These are phyloP conservation scores for Lactarius hatsudake DNA, from an alignment of 768 basidiomycete species.

Conservation along the genomic window DNA sequence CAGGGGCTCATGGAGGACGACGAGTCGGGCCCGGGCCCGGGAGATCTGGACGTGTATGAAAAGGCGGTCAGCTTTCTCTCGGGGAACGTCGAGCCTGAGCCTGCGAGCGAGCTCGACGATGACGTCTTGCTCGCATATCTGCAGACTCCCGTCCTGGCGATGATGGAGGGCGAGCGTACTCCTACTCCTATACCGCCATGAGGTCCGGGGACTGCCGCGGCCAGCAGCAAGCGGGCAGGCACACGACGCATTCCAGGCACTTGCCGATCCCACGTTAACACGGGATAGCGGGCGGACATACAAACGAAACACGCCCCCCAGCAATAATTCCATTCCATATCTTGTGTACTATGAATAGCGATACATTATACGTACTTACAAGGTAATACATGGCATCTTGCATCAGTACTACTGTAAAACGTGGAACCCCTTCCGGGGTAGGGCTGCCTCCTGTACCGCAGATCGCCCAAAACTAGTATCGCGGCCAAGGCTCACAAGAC, in stretches of 20 bases:
- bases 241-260: neutral
- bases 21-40: slow-evolving; percentile 13
- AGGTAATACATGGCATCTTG: neutral
- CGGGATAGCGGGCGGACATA: neutral
- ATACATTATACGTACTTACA: neutral
- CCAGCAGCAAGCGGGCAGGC: neutral
- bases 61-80: slow-evolving; percentile 15
- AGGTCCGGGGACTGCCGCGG: neutral
- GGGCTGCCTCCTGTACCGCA: neutral
- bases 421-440: neutral
- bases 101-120: slow-evolving; percentile 19
- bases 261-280: neutral
- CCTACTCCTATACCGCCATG: neutral
- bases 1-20: slow-evolving; percentile 17
- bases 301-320: neutral
- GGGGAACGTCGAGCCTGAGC: slow-evolving; percentile 18
- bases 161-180: slow-evolving; percentile 17
- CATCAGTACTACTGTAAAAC: neutral
- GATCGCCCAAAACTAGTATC: neutral
- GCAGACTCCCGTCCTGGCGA: slow-evolving; percentile 13
- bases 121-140: slow-evolving; percentile 21
- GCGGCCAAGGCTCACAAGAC: neutral
- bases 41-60: slow-evolving; percentile 22
- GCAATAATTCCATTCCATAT: neutral
- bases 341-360: neutral